Percentiles rank a stretch among this genome's conserved stretches.
phyloP scores from a whole-genome alignment of 352 stramenopile species.

The Phytophthora macrochlamydospora region DNA sequence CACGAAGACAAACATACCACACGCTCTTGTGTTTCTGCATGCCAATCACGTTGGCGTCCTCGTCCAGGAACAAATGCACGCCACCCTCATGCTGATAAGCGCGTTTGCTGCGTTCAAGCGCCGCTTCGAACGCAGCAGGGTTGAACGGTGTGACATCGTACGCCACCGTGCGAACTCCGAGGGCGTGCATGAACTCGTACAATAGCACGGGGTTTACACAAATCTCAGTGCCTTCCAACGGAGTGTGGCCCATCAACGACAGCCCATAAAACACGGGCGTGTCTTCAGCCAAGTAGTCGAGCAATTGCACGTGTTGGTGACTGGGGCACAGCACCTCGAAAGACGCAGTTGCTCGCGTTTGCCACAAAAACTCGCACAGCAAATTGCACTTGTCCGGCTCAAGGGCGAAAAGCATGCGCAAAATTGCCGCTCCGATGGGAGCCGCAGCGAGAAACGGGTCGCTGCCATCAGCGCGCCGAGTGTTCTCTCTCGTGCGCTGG shows the following conservation, averaged over 20 bases:
- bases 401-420: slow-evolving; percentile 42
- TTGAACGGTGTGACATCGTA: slow-evolving; percentile 61
- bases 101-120: slow-evolving; percentile 48
- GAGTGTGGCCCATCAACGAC: slow-evolving; percentile 54
- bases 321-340: slow-evolving; percentile 77
- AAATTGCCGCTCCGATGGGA: slow-evolving; percentile 56
- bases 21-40: slow-evolving; percentile 86
- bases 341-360: slow-evolving; percentile 73
- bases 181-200: slow-evolving; percentile 54
- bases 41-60: slow-evolving; percentile 63
- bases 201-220: slow-evolving; percentile 81
- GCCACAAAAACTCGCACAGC: slow-evolving; percentile 79
- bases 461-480: slow-evolving; percentile 17
- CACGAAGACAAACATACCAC: slow-evolving; percentile 88
- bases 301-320: slow-evolving; percentile 81
- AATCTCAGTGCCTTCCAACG: slow-evolving; percentile 53
- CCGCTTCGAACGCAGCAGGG: slow-evolving; percentile 30
- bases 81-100: slow-evolving; percentile 73
- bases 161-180: slow-evolving; percentile 67
- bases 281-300: slow-evolving; percentile 69
- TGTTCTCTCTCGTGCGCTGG: slow-evolving; percentile 28
- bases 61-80: slow-evolving; percentile 78
- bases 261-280: slow-evolving; percentile 84
- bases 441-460: slow-evolving; percentile 60
- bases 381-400: slow-evolving; percentile 40